These are phyloP conservation scores for Manihot esculenta DNA, from an alignment of 441 rosid genomes.

Conservation along the genomic window DNA sequence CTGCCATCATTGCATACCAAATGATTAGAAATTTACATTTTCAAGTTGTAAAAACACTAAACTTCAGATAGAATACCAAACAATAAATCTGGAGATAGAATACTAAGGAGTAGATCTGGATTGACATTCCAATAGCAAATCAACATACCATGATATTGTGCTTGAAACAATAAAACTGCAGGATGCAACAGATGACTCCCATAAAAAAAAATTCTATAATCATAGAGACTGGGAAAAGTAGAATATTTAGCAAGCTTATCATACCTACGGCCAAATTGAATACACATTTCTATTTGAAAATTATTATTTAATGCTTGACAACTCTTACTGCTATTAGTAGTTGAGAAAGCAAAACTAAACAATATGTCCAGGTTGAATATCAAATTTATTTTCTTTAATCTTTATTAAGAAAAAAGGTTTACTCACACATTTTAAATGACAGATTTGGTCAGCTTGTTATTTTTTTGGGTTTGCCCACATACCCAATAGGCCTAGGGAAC, in stretches of 20 bases:
- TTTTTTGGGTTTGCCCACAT: too few species aligned
- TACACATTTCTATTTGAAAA: neutral
- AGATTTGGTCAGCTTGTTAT: neutral
- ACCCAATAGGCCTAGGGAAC: too few species aligned
- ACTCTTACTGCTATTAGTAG: neutral
- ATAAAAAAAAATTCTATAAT: too few species aligned
- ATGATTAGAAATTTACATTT: neutral
- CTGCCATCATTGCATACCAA: conserved; percentile 39
- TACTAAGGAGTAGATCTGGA: neutral
- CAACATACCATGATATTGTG: neutral
- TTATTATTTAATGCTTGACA: neutral
- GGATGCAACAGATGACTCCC: too few species aligned
- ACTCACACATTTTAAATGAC: neutral
- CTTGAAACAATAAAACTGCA: too few species aligned
- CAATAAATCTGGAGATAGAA: neutral
- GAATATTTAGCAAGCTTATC: too few species aligned
- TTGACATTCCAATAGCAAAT: neutral
- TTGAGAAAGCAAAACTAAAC: neutral
- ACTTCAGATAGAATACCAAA: neutral
- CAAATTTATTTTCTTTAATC: neutral
- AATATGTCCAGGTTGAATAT: neutral
- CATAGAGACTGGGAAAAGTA: too few species aligned
- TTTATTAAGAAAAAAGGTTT: neutral
- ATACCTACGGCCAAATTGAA: too few species aligned
- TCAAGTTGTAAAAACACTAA: neutral